A percentile compares a stretch with the other conserved stretches of the same genome.
phyloP scores from a whole-genome alignment of 2,329 filamentous ascomycete species.

The Fusarium duplospermum region DNA sequence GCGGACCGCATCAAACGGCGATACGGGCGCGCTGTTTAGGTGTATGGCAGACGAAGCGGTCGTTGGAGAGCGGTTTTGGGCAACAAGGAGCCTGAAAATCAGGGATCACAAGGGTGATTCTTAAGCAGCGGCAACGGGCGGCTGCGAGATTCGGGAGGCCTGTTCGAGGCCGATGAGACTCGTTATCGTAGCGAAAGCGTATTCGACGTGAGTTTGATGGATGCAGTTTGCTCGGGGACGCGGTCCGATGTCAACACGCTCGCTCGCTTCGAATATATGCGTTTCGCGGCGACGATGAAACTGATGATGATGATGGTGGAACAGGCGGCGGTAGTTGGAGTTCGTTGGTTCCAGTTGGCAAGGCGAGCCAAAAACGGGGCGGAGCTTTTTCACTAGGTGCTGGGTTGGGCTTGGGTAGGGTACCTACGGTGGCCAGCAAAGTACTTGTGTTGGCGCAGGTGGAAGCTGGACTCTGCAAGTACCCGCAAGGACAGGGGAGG shows the following conservation, averaged over 20 bases:
- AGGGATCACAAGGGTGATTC: slow-evolving; percentile 35
- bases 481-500: slow-evolving; percentile 13
- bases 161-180: background rate
- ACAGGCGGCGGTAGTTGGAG: slow-evolving; percentile 20
- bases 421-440: slow-evolving; percentile 31
- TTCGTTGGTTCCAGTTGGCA: slow-evolving; percentile 24
- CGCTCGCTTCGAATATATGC: background rate
- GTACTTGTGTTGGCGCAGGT: slow-evolving; percentile 16
- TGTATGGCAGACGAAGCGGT: slow-evolving; percentile 4
- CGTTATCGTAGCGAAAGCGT: background rate
- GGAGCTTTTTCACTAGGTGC: slow-evolving; percentile 26
- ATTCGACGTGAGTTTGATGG: background rate
- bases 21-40: slow-evolving; percentile 8
- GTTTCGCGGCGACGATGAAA: slow-evolving; percentile 24
- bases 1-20: slow-evolving; percentile 18
- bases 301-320: slow-evolving; percentile 20
- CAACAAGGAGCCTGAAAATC: slow-evolving; percentile 15
- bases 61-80: slow-evolving; percentile 16
- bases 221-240: background rate
- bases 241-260: background rate
- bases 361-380: slow-evolving; percentile 32
- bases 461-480: slow-evolving; percentile 20
- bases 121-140: slow-evolving; percentile 26
- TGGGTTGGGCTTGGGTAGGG: slow-evolving; percentile 33
- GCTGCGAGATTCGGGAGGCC: slow-evolving; percentile 7